Base-by-base conservation (phyloP, 208 protist species). In the Trypanosoma lewisi region DNA sequence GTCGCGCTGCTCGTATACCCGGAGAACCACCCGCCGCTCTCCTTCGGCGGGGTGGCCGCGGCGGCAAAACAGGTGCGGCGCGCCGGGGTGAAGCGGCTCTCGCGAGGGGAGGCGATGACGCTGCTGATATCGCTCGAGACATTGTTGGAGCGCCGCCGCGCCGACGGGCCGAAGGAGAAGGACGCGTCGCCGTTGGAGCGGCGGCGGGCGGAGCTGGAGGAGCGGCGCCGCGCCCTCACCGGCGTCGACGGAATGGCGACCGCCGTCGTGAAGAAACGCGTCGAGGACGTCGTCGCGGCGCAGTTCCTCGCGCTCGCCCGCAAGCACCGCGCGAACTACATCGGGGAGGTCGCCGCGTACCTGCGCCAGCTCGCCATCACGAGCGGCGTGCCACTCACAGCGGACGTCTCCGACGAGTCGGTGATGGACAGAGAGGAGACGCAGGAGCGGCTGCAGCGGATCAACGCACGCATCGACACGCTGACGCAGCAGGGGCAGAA, bases 41-140 rank as follows among this genome's bases (percentile, higher is more conserved):
- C 75, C 42, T 92, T 92, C 62, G 81, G 82, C 54, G 67, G 59
- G 16, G 55, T 95, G n/a, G n/a, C n/a, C n/a, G n/a, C n/a, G n/a
- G n/a, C n/a, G n/a, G n/a, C n/a, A n/a, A n/a, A n/a, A n/a, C n/a
- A n/a, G n/a, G n/a, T n/a, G n/a, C n/a, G n/a, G n/a, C n/a, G n/a
- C n/a, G n/a, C n/a, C n/a, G n/a, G n/a, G n/a, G n/a, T n/a, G n/a
- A n/a, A n/a, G n/a, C n/a, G n/a, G n/a, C n/a, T n/a, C n/a, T n/a
- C n/a, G n/a, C n/a, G n/a, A n/a, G n/a, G n/a, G n/a, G n/a, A 93
- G 72, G 89, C 82, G 14, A 83, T 90, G 75, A 80, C 82, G 54
- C 77, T 95, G 47, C 73, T 95, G 14, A 87, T 95, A 49, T 82
- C 77, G 4, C 78, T 95, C 16, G 85, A 93, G 76, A 77, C 77